Evolutionary conservation across 306 rosid species (phyloP), one percentile per base, ranked within the genome.

Genomic region (Cucumis hystrix): DNA sequence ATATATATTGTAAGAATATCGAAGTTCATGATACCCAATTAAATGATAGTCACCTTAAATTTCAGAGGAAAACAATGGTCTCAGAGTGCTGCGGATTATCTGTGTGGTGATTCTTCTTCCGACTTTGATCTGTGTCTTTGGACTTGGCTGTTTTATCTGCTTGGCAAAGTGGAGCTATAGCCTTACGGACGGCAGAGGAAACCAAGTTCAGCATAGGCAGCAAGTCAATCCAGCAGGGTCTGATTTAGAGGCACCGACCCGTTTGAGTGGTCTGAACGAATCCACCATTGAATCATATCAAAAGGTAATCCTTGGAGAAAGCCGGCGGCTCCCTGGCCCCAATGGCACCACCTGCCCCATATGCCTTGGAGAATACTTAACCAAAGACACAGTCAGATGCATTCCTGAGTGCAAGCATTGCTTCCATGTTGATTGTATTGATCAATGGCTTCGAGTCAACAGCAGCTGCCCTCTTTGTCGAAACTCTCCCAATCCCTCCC

Each of bases 341-440:
- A 86, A 85, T 3, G 90, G 83, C 23, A 82, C 61, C 57, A 83
- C 83, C 55, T 92, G 96, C 47, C 77, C 93, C 0, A 92, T 92
- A 83, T 92, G 97, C 81, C 75, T 90, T 25, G 83, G 88, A 1
- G 97, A 92, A 75, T 92, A 90, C 65, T 83, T 82, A 58, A 78
- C 66, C 72, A 84, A 88, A 76, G 97, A 92, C 28, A 85, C 90
- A 0, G 65, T 90, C n/a, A 79, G 90, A 85, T 90, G 90, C 80
- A 89, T 92, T 62, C 96, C 96, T 0, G 88, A 89, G 74, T 92
- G 97, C 80, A 78, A 77, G 47, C 96, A 90, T 73, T 86, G 96
- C 83, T 92, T 89, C 83, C 97, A 90, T 81, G 88, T 85, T 3
- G 89, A 86, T 23, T 90, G 94, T 78, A 84, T 90, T 4, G 98